These are phyloP conservation scores for Ustilago sp. DNA, from an alignment of 1,284 basidiomycete species.

Conservation along the genomic window DNA sequence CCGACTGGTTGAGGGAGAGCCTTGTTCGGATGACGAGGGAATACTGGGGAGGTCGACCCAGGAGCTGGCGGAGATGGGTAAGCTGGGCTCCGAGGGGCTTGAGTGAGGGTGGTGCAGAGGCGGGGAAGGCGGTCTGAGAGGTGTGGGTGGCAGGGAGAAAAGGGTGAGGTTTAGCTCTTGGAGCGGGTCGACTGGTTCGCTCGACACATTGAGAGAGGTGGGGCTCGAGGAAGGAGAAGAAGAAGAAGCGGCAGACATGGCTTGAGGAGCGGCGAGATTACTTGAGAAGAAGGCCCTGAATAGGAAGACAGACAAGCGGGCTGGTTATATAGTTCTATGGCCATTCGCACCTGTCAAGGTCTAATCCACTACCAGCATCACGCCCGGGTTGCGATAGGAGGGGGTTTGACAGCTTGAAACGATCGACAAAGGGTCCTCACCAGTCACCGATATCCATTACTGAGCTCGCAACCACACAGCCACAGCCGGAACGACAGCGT, in stretches of 20 bases:
- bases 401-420: not conserved
- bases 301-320: too few relatives aligned
- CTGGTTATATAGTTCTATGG: not conserved
- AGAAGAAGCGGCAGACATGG: not conserved
- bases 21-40: not conserved
- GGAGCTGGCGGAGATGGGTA: conserved; percentile 1
- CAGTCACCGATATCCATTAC: not conserved
- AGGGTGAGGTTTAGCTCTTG: not conserved
- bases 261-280: not conserved
- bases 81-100: not conserved
- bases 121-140: conserved; percentile 5
- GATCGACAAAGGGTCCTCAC: conserved; percentile 3
- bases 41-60: conserved; percentile 8
- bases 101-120: not conserved
- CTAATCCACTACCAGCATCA: not conserved
- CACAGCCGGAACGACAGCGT: not conserved
- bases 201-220: not conserved
- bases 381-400: not conserved
- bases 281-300: too few relatives aligned
- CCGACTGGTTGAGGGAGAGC: not conserved
- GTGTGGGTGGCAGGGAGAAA: not conserved
- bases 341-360: not conserved
- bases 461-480: not conserved
- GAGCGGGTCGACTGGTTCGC: not conserved
- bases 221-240: not conserved